phyloP scores from a whole-genome alignment of 352 stramenopile species.

The Hyaloperonospora arabidopsidis region DNA sequence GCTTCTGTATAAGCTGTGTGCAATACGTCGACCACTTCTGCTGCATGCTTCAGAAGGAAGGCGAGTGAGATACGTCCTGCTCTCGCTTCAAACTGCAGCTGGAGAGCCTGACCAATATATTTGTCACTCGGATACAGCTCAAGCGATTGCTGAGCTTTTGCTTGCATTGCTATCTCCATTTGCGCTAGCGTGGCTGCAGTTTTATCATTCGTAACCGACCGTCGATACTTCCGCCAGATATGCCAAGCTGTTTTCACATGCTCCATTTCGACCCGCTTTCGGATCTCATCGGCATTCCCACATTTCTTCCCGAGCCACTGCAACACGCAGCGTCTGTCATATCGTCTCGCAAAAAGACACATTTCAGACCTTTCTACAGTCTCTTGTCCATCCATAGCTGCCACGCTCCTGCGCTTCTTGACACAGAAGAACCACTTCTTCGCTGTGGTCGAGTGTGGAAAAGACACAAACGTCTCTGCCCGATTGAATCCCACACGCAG shows the following conservation, averaged over 20 bases:
- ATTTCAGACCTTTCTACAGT: slow-evolving; percentile 10
- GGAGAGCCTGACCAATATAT: slow-evolving; percentile 41
- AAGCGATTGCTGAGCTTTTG: slow-evolving; percentile 48
- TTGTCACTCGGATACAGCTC: slow-evolving; percentile 60
- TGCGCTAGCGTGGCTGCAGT: slow-evolving; percentile 8
- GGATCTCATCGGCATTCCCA: slow-evolving; percentile 19
- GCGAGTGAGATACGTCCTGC: slow-evolving; percentile 32
- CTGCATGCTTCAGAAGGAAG: slow-evolving; percentile 34
- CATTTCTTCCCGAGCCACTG: slow-evolving; percentile 35
- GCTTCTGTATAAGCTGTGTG: slow-evolving; percentile 33
- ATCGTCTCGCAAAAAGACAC: slow-evolving; percentile 58
- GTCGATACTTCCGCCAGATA: slow-evolving; percentile 60
- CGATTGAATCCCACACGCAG: slow-evolving; percentile 36
- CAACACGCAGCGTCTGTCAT: slow-evolving; percentile 47
- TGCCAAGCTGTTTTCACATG: slow-evolving; percentile 67
- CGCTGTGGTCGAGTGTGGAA: slow-evolving; percentile 52
- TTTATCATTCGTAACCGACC: slow-evolving; percentile 20
- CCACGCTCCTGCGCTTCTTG: slow-evolving; percentile 17
- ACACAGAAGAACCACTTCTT: slow-evolving; percentile 75
- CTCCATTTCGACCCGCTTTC: slow-evolving; percentile 44
- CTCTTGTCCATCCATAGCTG: slow-evolving; percentile 6
- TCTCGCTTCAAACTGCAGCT: slow-evolving; percentile 28
- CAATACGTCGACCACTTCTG: slow-evolving; percentile 42
- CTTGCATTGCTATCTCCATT: slow-evolving; percentile 19
- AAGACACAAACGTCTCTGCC: slow-evolving; percentile 58